Evolutionary conservation across 208 protist species (phyloP), one percentile per base, ranked within the genome.

Genomic region (Blastocrithidia nonstop): DNA sequence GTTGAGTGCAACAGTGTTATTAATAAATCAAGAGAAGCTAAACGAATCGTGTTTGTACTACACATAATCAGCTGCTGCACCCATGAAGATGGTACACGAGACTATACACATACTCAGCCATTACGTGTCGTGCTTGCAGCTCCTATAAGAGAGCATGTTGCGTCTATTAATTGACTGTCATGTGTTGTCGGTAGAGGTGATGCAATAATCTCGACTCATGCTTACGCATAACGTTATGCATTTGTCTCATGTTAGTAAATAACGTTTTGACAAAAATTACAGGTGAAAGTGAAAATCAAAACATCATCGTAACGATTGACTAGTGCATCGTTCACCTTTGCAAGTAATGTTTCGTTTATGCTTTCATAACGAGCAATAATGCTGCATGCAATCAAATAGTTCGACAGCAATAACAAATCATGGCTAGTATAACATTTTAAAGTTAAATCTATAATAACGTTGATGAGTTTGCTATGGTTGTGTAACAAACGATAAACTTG

Each of bases 381-480:
- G 9, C 71, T 75, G 24, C 71, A 71, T 20, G 75, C 61, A 0
- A 72, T 37, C 1, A 88, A 52, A 37, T 88, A 86, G 37, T 92
- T 92, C 9, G 71, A 72, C 4, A 86, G 60, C 11, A 85, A 49
- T n/a, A 92, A 59, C 2, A 66, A 57, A 42, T 92, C 82, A 37
- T 73, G 69, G 19, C 57, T 53, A 4, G 64, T 60, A 36, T 81
- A 88, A 1, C 72, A n/a, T n/a, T n/a, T n/a, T n/a, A n/a, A n/a
- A n/a, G n/a, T n/a, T n/a, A n/a, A n/a, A n/a, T n/a, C n/a, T n/a
- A n/a, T n/a, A n/a, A n/a, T n/a, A n/a, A n/a, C n/a, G n/a, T n/a
- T n/a, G n/a, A n/a, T n/a, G n/a, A n/a, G n/a, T n/a, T n/a, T n/a
- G n/a, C n/a, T n/a, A n/a, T n/a, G n/a, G n/a, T n/a, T n/a, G n/a